Evolutionary conservation across 83 land plant genomes (phyloP), one percentile per base, ranked within the genome.

Genomic region (Thuja plicata): DNA sequence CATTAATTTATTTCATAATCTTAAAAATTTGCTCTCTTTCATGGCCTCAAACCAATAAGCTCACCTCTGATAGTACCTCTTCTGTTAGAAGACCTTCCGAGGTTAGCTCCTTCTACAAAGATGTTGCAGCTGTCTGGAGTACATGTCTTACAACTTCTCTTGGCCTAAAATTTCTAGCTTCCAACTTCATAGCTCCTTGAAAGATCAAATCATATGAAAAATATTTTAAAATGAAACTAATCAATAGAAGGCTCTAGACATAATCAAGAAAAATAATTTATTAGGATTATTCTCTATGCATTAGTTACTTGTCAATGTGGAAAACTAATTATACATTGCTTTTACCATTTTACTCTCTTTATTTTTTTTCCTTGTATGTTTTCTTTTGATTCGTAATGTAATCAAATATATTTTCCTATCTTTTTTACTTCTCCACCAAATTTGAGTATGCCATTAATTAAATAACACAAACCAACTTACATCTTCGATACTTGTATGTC

Each of bases 101-200:
- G 15, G 88, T 93, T 66, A 97, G 87, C 32, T 90, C 86, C 82
- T 95, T 96, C 52, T 92, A 85, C 87, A 95, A 86, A 41, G 97
- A 94, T 79, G 99, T 96, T 35, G 95, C 95, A 62, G 97, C 95
- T 76, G 96, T 97, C 88, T 97, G 97, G 3, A 97, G 92, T 13
- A 96, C 99, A 92, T 97, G 97, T 89, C 89, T 94, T 52, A 97
- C 95, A 13, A 97, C 99, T 87, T 97, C 96, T 89, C 99, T 92
- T 79, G 97, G 99, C 70, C 96, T 89, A 83, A 97, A 97, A 77
- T 96, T 95, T 88, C 93, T 92, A 88, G 96, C 99, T 89, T 97
- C 99, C 90, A 97, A 89, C 87, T 93, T 97, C 97, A 97, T 96
- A 41, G 91, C 97, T 54, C 99, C 99, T 97, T 78, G 55, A 32